Base-by-base conservation (phyloP, 352 stramenopile species). In the Vaucheria bursata region DNA sequence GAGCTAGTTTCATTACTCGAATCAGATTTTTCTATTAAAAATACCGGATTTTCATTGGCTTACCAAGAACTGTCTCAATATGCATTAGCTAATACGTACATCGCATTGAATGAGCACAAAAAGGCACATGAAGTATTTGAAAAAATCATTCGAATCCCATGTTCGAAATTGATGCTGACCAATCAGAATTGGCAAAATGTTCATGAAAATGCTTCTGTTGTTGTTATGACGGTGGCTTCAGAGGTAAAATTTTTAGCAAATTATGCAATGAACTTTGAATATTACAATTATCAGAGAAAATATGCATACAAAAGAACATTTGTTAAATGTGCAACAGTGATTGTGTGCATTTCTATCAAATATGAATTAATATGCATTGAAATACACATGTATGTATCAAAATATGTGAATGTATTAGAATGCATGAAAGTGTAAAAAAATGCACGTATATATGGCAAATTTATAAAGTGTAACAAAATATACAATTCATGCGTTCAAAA, bases 41-140 rank as follows among this genome's bases (percentile, higher is more conserved):
- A n/a, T n/a, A n/a, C n/a, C n/a, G n/a, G n/a, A n/a, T n/a, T 34
- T 7, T 34, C 34, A 7, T 2, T 34, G 2, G 53, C 2, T 34
- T 68, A 34, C 31, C 53, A 7, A 7, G 53, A 68, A 34, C 53
- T 68, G 53, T 68, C 53, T 34, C 53, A 34, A 31, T 68, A 68
- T 7, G 53, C 53, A 2, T 34, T 68, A 2, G 53, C 53, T 34
- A 68, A 7, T 34, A 7, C 2, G 2, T 68, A 68, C 8, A 2
- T 2, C 37, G 53, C 53, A 2, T 34, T 68, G 53, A 34, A 34
- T 2, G 2, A 34, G 8, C 53, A 68, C 8, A 7, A 34, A 31
- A 34, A 68, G 6, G 53, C 53, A 7, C 6, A 31, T 2, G 34
- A 37, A 37, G 53, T 68, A 34, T 34, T 68, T 2, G 7, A 31